Percentiles rank a stretch among this genome's conserved stretches.
Evolutionary conservation across 2,329 filamentous ascomycete genomes (phyloP).

Genomic region (Exophiala calicioides): DNA sequence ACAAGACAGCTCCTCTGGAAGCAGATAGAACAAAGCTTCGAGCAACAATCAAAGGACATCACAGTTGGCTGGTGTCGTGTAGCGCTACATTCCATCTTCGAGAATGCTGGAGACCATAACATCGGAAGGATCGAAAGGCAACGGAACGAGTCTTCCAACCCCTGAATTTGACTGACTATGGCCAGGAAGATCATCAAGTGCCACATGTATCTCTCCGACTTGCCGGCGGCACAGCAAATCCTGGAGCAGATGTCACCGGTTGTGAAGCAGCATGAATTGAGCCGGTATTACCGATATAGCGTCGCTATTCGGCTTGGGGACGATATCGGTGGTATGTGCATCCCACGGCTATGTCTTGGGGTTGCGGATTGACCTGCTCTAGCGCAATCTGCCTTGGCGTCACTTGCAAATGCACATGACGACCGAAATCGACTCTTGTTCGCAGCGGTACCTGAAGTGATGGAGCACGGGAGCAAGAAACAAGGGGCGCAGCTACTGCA

Average conservation of each 20-base stretch:
- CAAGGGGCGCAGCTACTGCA: constrained; percentile 63
- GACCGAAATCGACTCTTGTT: constrained; percentile 68
- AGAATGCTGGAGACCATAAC: constrained; percentile 65
- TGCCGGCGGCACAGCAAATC: constrained; percentile 56
- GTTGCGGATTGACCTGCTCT: background rate
- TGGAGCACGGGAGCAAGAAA: constrained; percentile 62
- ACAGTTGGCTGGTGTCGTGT: constrained; percentile 72
- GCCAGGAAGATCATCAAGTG: constrained; percentile 72
- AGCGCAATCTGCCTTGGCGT: constrained; percentile 17
- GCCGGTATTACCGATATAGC: constrained; percentile 72
- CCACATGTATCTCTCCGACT: constrained; percentile 60
- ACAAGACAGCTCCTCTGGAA: constrained; percentile 74
- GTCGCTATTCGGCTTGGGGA: constrained; percentile 64
- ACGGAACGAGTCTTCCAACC: background rate
- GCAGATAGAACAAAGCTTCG: constrained; percentile 62
- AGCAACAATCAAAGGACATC: constrained; percentile 53
- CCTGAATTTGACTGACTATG: constrained; percentile 33
- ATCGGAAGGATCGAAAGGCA: constrained; percentile 66
- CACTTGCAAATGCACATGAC: constrained; percentile 21
- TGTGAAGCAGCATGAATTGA: constrained; percentile 53
- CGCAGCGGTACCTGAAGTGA: constrained; percentile 77
- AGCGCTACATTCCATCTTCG: constrained; percentile 67
- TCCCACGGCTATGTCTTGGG: background rate
- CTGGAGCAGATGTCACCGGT: constrained; percentile 59
- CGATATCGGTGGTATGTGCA: constrained; percentile 20